Evolutionary conservation across 2,329 filamentous ascomycete genomes (phyloP).

Genomic region (Phialocephala subalpina): DNA sequence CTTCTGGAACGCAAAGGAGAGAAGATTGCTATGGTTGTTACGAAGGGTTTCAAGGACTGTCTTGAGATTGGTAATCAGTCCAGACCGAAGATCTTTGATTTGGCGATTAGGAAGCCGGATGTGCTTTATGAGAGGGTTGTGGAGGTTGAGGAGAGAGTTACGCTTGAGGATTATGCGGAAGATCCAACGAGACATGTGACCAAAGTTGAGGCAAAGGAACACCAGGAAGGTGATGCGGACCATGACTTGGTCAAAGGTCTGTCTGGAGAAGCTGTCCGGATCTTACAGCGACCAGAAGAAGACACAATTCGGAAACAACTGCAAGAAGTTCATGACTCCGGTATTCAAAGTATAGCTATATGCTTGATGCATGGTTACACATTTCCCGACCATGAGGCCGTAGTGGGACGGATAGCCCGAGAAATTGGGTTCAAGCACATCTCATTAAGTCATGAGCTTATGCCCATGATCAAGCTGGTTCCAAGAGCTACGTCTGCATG

Average conservation of each 20-base stretch:
- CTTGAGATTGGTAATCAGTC: conserved; percentile 91
- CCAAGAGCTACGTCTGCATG: conserved; percentile 74
- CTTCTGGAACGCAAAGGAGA: conserved; percentile 91
- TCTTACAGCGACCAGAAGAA: conserved; percentile 69
- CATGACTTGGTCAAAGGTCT: conserved; percentile 73
- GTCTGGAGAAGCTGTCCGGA: conserved; percentile 77
- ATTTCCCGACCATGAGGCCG: conserved; percentile 83
- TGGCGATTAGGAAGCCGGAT: conserved; percentile 87
- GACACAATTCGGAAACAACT: conserved; percentile 65
- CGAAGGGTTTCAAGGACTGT: conserved; percentile 87
- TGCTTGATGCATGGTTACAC: conserved; percentile 94
- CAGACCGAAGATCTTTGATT: conserved; percentile 87
- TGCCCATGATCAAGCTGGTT: conserved; percentile 82
- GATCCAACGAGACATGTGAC: conserved; percentile 72
- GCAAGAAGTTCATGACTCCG: conserved; percentile 71
- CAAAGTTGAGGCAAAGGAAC: conserved; percentile 61
- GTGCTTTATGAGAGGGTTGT: conserved; percentile 85
- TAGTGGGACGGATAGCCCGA: conserved; percentile 77
- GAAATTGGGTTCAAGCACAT: conserved; percentile 87
- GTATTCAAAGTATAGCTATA: conserved; percentile 84
- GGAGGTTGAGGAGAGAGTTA: conserved; percentile 92
- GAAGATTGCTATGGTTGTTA: conserved; percentile 86
- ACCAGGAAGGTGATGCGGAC: conserved; percentile 54
- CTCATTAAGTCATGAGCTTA: conserved; percentile 80
- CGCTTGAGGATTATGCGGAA: conserved; percentile 90